Conservation (phyloP, 2,329 filamentous ascomycete species). For the Gyromitra esculenta region DNA sequence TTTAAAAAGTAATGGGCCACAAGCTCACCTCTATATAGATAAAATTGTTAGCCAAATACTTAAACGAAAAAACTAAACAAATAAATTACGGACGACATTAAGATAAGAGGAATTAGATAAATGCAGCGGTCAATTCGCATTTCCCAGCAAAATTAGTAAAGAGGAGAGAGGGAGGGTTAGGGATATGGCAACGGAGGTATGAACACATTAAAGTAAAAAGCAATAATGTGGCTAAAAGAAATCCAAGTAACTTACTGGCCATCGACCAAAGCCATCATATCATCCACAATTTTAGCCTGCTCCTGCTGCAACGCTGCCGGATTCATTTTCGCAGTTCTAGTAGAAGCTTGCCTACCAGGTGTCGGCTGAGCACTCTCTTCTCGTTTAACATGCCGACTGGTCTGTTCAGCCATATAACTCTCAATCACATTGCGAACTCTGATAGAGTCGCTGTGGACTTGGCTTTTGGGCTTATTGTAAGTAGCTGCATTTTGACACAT, state of each 20-base stretch:
- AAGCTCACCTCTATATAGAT: slow-evolving; percentile 47
- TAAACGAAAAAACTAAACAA: background rate
- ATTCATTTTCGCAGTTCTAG: slow-evolving; percentile 37
- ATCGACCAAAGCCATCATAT: slow-evolving; percentile 50
- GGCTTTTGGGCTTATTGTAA: slow-evolving; percentile 56
- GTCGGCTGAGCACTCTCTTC: slow-evolving; percentile 34
- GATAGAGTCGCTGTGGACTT: slow-evolving; percentile 54
- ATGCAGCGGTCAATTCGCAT: background rate
- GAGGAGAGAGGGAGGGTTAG: slow-evolving; percentile 12
- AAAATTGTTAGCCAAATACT: slow-evolving; percentile 11
- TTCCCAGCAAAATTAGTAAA: background rate
- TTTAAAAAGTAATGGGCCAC: slow-evolving; percentile 54
- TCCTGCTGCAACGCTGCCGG: slow-evolving; percentile 46
- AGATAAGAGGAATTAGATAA: background rate
- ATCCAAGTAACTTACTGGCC: slow-evolving; percentile 45
- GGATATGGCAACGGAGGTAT: slow-evolving; percentile 16
- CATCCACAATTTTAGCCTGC: slow-evolving; percentile 52
- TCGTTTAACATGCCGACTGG: slow-evolving; percentile 41
- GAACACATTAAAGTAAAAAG: background rate
- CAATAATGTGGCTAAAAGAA: background rate
- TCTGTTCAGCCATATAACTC: slow-evolving; percentile 50
- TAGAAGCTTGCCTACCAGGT: slow-evolving; percentile 31
- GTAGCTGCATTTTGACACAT: slow-evolving; percentile 55
- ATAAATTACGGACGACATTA: background rate
- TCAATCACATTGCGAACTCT: slow-evolving; percentile 53